phyloP scores from a whole-genome alignment of 371 early-diverging fungal species.

The Mortierella sp. region DNA sequence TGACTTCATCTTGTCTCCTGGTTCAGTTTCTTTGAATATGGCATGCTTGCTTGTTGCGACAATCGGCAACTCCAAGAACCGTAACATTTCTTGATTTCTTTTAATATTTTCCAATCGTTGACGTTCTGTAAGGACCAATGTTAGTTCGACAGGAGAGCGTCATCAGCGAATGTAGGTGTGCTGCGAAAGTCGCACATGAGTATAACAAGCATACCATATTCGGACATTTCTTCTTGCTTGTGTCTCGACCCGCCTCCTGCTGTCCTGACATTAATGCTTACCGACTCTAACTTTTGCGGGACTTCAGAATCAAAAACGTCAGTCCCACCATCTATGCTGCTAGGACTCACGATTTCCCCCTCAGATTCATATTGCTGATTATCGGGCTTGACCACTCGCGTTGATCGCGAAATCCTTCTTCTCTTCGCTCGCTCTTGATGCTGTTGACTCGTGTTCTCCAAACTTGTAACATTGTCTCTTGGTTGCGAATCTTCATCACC shows the following conservation, averaged over 20 bases:
- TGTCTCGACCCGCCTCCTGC: not conserved
- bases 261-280: not conserved
- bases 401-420: slow-evolving; percentile 22
- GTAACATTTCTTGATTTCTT: slow-evolving; percentile 70
- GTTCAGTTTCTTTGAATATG: not conserved
- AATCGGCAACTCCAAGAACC: slow-evolving; percentile 58
- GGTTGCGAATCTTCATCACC: not conserved
- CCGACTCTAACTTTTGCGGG: not conserved
- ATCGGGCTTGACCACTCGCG: slow-evolving; percentile 3
- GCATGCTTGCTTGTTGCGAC: slow-evolving; percentile 20
- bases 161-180: not conserved
- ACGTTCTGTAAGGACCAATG: slow-evolving; percentile 55
- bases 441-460: not conserved
- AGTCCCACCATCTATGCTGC: not conserved
- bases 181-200: not conserved
- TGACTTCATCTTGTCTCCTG: not conserved
- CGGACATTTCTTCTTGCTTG: slow-evolving; percentile 25
- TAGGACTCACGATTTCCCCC: not conserved
- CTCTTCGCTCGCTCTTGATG: not conserved
- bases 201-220: slow-evolving; percentile 26
- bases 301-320: slow-evolving; percentile 10
- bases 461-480: not conserved
- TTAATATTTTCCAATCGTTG: slow-evolving; percentile 74
- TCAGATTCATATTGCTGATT: slow-evolving; percentile 25
- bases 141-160: not conserved